Base-by-base conservation (phyloP, 208 protist genomes). In the Spironucleus salmonicida region DNA sequence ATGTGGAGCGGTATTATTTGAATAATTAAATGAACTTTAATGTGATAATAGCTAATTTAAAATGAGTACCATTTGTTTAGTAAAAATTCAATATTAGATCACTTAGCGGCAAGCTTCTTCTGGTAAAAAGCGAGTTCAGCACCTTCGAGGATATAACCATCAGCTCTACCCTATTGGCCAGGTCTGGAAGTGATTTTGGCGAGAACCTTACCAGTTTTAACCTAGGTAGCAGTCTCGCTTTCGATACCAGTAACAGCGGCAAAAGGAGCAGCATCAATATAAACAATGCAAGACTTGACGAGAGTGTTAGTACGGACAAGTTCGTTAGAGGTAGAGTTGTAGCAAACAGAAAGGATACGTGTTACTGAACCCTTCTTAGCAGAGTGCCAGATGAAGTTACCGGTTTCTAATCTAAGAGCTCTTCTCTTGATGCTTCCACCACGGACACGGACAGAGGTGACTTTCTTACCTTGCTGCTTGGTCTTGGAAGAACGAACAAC, bases 291-390 rank as follows among this genome's bases (percentile, higher is more conserved):
- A 86, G 88, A 89, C 93, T 98, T 99, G 74, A 98, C 95, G 27
- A 99, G 88, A 64, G 95, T 98, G 87, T 99, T 98, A 59, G 95
- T 99, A 81, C 95, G 92, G 58, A 98, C 93, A 42, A 98, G 89
- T 89, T 98, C 96, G 90, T 98, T 98, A 84, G 91, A 94, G 26
- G 94, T 93, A 58, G 95, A 92, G 86, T 98, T 98, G 92, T 98
- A 99, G 62, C 97, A 93, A n/a, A 98, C 94, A 78, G 94, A 91
- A 61, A 98, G 75, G 78, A 98, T 95, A 79, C 92, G 89, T 66
- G 88, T 87, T 81, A 91, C 92, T 78, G 89, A 86, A 74, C 93
- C 88, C 41, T 32, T 42, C 13, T 86, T 83, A 82, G 92, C 87
- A 61, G 87, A 87, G 59, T 79, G 88, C 94, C 94, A 99, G 53